Evolutionary conservation across 2,329 filamentous ascomycete genomes (phyloP).

Genomic region (Paraconiothyrium brasiliense): DNA sequence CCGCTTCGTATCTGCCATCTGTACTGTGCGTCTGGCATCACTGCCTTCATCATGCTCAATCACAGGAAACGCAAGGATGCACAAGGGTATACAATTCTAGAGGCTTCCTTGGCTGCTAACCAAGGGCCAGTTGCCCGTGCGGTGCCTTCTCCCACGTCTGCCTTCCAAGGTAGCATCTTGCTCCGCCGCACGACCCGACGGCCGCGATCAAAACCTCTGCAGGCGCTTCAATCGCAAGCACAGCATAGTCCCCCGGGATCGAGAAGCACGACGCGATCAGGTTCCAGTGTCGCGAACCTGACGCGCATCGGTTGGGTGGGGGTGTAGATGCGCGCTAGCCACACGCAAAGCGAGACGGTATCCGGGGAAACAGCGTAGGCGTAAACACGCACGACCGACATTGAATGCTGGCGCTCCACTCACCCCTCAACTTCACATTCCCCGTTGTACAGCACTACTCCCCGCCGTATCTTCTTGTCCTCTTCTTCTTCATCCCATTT

Average conservation of each 20-base stretch:
- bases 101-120: too few relatives aligned
- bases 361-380: conserved; percentile 18
- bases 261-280: neutral
- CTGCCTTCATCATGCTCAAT: too few relatives aligned
- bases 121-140: too few relatives aligned
- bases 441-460: neutral
- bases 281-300: conserved; percentile 18
- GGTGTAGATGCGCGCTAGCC: conserved; percentile 8
- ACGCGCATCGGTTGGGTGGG: conserved; percentile 22
- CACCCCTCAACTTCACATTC: neutral
- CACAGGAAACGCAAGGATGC: too few relatives aligned
- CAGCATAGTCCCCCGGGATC: too few relatives aligned
- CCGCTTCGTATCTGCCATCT: neutral
- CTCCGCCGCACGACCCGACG: too few relatives aligned
- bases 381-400: conserved; percentile 20
- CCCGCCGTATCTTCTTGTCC: neutral
- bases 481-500: neutral
- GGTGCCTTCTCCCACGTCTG: too few relatives aligned
- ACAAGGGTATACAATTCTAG: too few relatives aligned
- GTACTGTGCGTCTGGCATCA: too few relatives aligned
- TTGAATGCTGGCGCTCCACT: conserved; percentile 3
- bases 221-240: neutral
- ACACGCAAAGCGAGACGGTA: conserved; percentile 15
- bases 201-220: too few relatives aligned
- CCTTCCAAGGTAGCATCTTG: too few relatives aligned